Percentiles rank a stretch among this genome's conserved stretches.
Conservation (phyloP, 140 eudicot genomes). For the Ambrosia hybrid region DNA sequence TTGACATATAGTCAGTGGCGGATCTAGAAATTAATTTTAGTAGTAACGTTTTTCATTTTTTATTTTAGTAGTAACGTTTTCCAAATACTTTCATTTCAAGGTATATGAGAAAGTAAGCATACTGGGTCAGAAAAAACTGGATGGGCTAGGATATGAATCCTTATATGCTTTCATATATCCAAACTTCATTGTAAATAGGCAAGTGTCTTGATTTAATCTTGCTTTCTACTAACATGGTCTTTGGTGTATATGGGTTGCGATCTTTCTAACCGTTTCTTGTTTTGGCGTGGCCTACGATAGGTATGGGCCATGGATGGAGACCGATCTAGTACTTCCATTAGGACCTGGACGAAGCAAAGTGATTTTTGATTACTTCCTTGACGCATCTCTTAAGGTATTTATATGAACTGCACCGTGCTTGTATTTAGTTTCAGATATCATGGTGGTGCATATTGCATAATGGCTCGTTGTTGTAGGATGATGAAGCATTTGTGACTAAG, state of each 20-base stretch:
- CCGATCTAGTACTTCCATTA: constrained; percentile 87
- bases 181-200: constrained; percentile 94
- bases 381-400: no score
- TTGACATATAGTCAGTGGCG: background rate
- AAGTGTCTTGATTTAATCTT: constrained; percentile 15
- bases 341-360: no score
- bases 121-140: constrained; percentile 42
- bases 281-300: constrained; percentile 21
- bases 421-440: no score
- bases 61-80: no score
- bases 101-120: constrained; percentile 85
- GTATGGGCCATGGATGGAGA: constrained; percentile 99
- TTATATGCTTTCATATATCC: constrained; percentile 87
- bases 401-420: no score
- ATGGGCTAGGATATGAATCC: constrained; percentile 79
- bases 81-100: constrained; percentile 25
- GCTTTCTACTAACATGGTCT: background rate
- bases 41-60: no score
- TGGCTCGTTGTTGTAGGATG: constrained; percentile 40
- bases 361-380: background rate
- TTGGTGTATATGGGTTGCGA: no score
- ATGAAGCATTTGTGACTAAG: constrained; percentile 48
- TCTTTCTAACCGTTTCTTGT: no score
- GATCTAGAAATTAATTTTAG: no score
- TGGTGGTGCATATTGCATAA: background rate